Base-by-base conservation (phyloP, 2,329 filamentous ascomycete genomes). In the Sporothrix pallida region DNA sequence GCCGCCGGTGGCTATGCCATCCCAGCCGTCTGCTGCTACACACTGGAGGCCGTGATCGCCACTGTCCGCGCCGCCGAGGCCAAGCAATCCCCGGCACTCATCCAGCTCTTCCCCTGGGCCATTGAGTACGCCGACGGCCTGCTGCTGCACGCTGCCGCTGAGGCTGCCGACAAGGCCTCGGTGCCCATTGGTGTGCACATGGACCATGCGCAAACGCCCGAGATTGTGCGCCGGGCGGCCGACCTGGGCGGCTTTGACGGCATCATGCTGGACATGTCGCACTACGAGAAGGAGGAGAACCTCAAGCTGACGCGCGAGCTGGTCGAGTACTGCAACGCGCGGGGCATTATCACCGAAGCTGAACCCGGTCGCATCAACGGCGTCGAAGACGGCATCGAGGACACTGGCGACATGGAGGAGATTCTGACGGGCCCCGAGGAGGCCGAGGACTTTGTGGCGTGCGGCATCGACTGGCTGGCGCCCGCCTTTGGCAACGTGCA, bases 401-500 rank as follows among this genome's bases (percentile, higher is more conserved):
- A 94, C 78, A 82, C 84, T 75, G 79, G 81, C 74, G 80, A 87
- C 81, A 73, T 83, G 73, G 77, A 84, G 83, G 80, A 86, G 78
- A 63, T 81, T 80, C 74, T 93, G 76, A 94, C 91, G 0, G 93
- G 90, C 0, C 86, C 88, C 0, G 90, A 91, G 75, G 88, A 94
- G 81, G 90, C 90, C 6, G 86, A 89, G 75, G 89, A 92, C 77
- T 94, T 94, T 77, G 86, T 93, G 3, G 86, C 84, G 2, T 91
- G 91, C 12, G 92, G 91, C 0, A 92, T 94, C 78, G 90, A 94
- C 78, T 91, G 91, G 83, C 83, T 94, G 15, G 92, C 92, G 2
- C 92, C 92, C 0, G 91, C 91, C 0, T 93, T 94, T 82, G 92
- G 92, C 3, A 94, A 93, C 78, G 89, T 94, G 62, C 92, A 94